These are phyloP conservation scores for Amanita polypyramis DNA, from an alignment of 768 basidiomycete genomes.

Conservation along the genomic window DNA sequence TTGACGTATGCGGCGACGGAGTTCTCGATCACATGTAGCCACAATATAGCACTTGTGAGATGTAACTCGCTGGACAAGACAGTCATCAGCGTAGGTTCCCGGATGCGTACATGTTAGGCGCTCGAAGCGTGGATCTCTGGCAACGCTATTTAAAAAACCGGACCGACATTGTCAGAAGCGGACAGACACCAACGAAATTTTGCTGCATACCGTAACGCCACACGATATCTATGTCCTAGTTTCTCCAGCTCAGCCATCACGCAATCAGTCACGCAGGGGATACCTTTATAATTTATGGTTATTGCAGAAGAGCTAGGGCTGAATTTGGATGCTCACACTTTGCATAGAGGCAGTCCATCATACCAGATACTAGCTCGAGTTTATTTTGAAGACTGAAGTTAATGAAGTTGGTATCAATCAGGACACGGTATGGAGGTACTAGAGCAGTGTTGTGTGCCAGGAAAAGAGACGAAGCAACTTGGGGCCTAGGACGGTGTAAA, in stretches of 20 bases:
- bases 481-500: constrained; percentile 38
- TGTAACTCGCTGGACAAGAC: constrained; percentile 90
- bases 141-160: constrained; percentile 50
- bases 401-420: constrained; percentile 99
- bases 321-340: constrained; percentile 52
- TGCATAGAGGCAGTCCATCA: constrained; percentile 99
- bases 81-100: constrained; percentile 99
- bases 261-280: constrained; percentile 98
- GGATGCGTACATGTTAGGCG: constrained; percentile 84
- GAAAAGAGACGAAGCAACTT: constrained; percentile 87
- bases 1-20: constrained; percentile 86
- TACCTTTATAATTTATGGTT: constrained; percentile 42
- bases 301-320: neutral
- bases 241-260: constrained; percentile 99
- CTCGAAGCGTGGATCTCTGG: constrained; percentile 95
- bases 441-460: constrained; percentile 92
- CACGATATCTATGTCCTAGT: constrained; percentile 87
- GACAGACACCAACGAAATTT: neutral
- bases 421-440: constrained; percentile 91
- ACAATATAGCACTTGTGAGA: constrained; percentile 96
- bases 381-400: constrained; percentile 98
- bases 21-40: constrained; percentile 94
- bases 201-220: constrained; percentile 83
- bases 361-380: constrained; percentile 88
- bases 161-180: neutral